Percentiles rank a stretch among this genome's conserved stretches.
Evolutionary conservation across 2,329 filamentous ascomycete species (phyloP).

Genomic region (Leptographium procerum): DNA sequence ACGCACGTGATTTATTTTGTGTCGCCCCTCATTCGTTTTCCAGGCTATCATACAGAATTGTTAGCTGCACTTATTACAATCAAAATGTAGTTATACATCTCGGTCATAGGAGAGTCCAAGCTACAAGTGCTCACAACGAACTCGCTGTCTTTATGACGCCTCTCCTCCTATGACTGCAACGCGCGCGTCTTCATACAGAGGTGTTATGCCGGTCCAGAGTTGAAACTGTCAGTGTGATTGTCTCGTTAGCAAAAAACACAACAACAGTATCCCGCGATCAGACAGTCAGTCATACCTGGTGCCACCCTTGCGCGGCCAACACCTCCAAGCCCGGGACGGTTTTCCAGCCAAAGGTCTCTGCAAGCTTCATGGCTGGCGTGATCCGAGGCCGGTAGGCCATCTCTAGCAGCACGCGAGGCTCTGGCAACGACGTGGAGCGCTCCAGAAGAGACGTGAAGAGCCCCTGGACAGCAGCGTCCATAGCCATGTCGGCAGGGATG

Average conservation of each 20-base stretch:
- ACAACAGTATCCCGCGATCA: background rate
- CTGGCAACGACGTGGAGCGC: slow-evolving; percentile 12
- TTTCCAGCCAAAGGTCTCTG: slow-evolving; percentile 64
- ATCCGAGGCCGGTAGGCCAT: slow-evolving; percentile 91
- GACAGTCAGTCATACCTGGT: slow-evolving; percentile 51
- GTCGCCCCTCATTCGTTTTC: no score
- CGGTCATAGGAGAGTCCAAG: no score
- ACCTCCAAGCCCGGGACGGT: slow-evolving; percentile 84
- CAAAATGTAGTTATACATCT: no score
- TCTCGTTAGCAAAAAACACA: background rate
- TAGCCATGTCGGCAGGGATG: slow-evolving; percentile 77
- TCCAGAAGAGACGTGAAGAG: slow-evolving; percentile 46
- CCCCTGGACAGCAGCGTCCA: slow-evolving; percentile 60
- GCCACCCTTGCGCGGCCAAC: slow-evolving; percentile 76
- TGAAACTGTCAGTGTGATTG: slow-evolving; percentile 45
- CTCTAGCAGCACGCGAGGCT: slow-evolving; percentile 60
- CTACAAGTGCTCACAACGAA: no score
- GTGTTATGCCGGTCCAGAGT: slow-evolving; percentile 72
- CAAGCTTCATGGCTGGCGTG: slow-evolving; percentile 77
- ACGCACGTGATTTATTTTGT: no score
- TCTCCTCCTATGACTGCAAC: slow-evolving; percentile 39
- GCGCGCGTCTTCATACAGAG: slow-evolving; percentile 59
- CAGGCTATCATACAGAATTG: no score
- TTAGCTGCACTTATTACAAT: no score
- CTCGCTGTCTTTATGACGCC: no score